Conservation (phyloP, 257 asterid species). For the Phtheirospermum japonicum region DNA sequence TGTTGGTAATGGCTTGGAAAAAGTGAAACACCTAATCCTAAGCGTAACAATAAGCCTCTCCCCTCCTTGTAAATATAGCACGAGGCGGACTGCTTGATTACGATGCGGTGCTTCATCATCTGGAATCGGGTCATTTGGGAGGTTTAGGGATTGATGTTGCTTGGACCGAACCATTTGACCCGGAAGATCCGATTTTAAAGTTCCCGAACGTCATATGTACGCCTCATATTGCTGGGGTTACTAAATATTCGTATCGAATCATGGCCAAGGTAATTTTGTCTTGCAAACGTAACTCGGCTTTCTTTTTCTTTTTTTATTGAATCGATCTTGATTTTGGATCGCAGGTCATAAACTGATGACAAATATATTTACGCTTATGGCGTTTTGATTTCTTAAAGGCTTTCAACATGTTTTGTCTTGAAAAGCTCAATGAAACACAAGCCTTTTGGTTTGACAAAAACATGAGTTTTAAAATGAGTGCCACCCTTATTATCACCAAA, state of each 20-base stretch:
- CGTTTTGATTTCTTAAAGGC: too few relatives aligned
- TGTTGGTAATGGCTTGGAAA: too few relatives aligned
- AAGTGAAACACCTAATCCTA: too few relatives aligned
- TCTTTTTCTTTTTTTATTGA: not conserved
- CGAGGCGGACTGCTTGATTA: conserved; percentile 92
- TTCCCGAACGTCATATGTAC: conserved; percentile 83
- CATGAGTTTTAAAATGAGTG: too few relatives aligned
- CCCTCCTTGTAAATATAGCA: conserved; percentile 66
- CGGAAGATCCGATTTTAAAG: conserved; percentile 65
- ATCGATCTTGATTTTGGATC: not conserved
- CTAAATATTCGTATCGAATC: conserved; percentile 62
- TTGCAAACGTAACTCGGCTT: not conserved
- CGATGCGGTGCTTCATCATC: conserved; percentile 60
- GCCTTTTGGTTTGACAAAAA: too few relatives aligned
- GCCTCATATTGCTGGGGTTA: conserved; percentile 94
- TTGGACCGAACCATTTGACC: conserved; percentile 96
- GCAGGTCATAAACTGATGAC: too few relatives aligned
- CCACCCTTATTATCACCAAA: too few relatives aligned
- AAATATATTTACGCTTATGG: too few relatives aligned
- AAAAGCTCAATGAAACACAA: too few relatives aligned
- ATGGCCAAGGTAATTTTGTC: conserved; percentile 80
- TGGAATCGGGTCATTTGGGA: conserved; percentile 82
- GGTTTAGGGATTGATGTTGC: conserved; percentile 96
- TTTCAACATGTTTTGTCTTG: too few relatives aligned
- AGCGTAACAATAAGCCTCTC: too few relatives aligned